Evolutionary conservation across 345 rosid genomes (phyloP), one percentile per base, ranked within the genome.

Genomic region (Conringia planisiliqua): DNA sequence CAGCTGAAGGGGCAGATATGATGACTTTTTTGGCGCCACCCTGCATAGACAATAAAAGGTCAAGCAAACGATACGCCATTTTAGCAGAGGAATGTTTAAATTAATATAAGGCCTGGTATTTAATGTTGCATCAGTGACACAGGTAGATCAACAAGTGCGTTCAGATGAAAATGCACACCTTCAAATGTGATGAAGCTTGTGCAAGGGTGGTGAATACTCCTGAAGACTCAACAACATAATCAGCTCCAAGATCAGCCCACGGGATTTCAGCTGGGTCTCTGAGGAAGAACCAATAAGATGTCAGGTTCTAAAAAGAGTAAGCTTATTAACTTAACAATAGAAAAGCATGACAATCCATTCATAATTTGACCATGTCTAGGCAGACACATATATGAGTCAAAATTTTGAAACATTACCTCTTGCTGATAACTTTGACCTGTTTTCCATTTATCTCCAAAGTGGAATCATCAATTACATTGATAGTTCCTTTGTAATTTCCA

Each of bases 1-100:
- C 96, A 17, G 92, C 93, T 30, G 98, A 94, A 65, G 98, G 98
- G 69, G 98, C 98, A 66, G 97, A 94, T 69, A 94, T 91, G 59
- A 91, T 88, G 40, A 94, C 97, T 71, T 94, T 94, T 82, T 82
- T 90, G 35, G 98, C 93, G 47, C 97, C 98, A 75, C 91, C 97
- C 98, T 94, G 84, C 51, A 78, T 16, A 72, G 64, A 40, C 56
- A 71, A 44, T 0, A 35, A 51, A 59, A 51, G 46, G 24, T 40
- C 36, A 52, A 58, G 56, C 47, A 52, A 66, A 57, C 9, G 7
- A 38, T 40, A n/a, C 5, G 44, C 51, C 40, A 69, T 47, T 27
- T 7, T 47, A 47, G 24, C 10, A 30, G 12, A 47, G 16, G 26
- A 38, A 6, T 30, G 44, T 71, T 65, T 56, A 4, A 20, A 24